Percentiles rank a stretch among this genome's conserved stretches.
These are phyloP conservation scores for Nicotiana obtusifolia DNA, from an alignment of 257 asterid species.

Conservation along the genomic window DNA sequence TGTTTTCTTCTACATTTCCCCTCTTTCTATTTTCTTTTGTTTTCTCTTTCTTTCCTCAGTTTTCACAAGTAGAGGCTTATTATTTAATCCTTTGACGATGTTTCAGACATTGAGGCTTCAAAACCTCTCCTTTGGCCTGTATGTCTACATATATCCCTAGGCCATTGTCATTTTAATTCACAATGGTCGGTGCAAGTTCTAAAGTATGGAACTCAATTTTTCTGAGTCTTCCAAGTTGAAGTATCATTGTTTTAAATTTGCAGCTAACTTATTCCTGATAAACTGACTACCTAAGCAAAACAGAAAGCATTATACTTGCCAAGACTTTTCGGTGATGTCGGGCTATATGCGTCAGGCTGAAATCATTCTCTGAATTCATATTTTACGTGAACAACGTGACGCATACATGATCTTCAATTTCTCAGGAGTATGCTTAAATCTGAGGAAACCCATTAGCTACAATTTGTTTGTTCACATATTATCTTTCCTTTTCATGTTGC, in stretches of 20 bases:
- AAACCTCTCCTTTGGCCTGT: background rate
- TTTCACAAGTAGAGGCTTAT: background rate
- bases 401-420: background rate
- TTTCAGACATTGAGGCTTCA: background rate
- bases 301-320: background rate
- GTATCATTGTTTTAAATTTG: background rate
- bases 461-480: background rate
- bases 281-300: background rate
- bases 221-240: background rate
- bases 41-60: background rate
- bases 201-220: no score
- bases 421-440: background rate
- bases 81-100: background rate
- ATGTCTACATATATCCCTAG: no score
- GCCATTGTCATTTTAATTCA: no score
- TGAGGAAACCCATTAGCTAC: background rate
- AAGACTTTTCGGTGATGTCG: background rate
- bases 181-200: no score
- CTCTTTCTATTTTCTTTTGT: background rate
- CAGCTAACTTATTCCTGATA: background rate
- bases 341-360: background rate
- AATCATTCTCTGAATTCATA: background rate
- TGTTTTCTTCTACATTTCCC: background rate
- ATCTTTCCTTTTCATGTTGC: background rate
- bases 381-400: no score